Evolutionary conservation across 441 rosid genomes (phyloP), one percentile per base, ranked within the genome.

Genomic region (Populus hybrid): DNA sequence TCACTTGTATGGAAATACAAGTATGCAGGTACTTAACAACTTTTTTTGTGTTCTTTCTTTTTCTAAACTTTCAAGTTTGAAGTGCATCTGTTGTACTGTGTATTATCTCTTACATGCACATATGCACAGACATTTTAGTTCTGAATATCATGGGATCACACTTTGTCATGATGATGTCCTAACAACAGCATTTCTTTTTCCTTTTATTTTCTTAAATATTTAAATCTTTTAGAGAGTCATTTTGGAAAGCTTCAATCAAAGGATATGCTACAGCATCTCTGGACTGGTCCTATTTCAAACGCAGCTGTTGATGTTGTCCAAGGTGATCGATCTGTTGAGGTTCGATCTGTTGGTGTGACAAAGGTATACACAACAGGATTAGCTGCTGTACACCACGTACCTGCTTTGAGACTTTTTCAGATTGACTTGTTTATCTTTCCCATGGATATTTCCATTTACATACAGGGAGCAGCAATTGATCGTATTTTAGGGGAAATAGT

Each of bases 281-380:
- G 97, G 93, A 90, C 94, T 50, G 97, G 94, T 61, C 97, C 97
- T 21, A 92, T 92, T 81, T 90, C 97, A 21, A 90, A 92, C 84
- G 94, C 97, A 40, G 87, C 97, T 0, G 89, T 92, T 65, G 97
- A 90, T 77, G 94, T 92, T 65, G 91, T 92, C 74, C 97, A 89
- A 86, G 94, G 97, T 53, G 85, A 90, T 77, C 86, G 92, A 26
- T 92, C 94, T 10, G 90, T 92, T 71, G 97, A 92, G 85, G 97
- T 90, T 71, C 88, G 97, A 78, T 87, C 97, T 53, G 93, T 90
- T 66, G 97, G 97, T 71, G 90, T 92, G 42, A 88, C 97, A 36
- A 92, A 92, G 90, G 94, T 89, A 56, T 69, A 56, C 71, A 36
- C 71, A 35, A 14, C 24, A 63, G 20, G 29, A 16, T 75, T 68